Percentiles rank a stretch among this genome's conserved stretches.
Evolutionary conservation across 306 rosid genomes (phyloP).

Genomic region (Quercus mongolica): DNA sequence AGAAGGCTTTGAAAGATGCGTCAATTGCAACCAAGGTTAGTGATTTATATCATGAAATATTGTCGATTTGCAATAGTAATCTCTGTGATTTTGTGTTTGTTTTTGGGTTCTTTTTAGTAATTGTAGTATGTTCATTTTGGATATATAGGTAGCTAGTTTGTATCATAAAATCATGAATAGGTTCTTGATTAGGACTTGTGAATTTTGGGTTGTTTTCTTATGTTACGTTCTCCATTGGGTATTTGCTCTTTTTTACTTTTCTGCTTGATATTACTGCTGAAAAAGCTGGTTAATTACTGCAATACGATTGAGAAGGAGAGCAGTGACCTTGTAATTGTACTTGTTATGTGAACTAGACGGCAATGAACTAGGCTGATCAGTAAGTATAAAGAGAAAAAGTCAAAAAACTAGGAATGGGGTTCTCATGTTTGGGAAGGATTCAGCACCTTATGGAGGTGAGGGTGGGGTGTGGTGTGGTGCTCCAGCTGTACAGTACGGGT

Average conservation of each 20-base stretch:
- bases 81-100: background rate
- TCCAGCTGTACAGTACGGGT: constrained; percentile 56
- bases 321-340: constrained; percentile 27
- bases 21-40: constrained; percentile 58
- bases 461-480: constrained; percentile 33
- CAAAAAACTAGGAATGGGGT: constrained; percentile 28
- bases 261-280: constrained; percentile 57
- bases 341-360: constrained; percentile 31
- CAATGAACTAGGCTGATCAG: background rate
- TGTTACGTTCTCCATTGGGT: constrained; percentile 28
- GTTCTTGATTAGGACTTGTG: constrained; percentile 22
- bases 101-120: background rate
- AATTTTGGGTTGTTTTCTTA: constrained; percentile 15
- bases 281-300: constrained; percentile 58
- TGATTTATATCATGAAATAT: constrained; percentile 43
- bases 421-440: constrained; percentile 30
- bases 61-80: constrained; percentile 7
- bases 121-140: constrained; percentile 7
- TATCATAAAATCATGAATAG: constrained; percentile 23
- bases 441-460: constrained; percentile 26
- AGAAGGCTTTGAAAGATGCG: constrained; percentile 19
- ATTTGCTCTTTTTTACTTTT: constrained; percentile 35
- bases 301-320: constrained; percentile 32
- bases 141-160: constrained; percentile 1
- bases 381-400: constrained; percentile 28